phyloP scores from a whole-genome alignment of 139 green algal species.

The Chlamydomonas incerta region DNA sequence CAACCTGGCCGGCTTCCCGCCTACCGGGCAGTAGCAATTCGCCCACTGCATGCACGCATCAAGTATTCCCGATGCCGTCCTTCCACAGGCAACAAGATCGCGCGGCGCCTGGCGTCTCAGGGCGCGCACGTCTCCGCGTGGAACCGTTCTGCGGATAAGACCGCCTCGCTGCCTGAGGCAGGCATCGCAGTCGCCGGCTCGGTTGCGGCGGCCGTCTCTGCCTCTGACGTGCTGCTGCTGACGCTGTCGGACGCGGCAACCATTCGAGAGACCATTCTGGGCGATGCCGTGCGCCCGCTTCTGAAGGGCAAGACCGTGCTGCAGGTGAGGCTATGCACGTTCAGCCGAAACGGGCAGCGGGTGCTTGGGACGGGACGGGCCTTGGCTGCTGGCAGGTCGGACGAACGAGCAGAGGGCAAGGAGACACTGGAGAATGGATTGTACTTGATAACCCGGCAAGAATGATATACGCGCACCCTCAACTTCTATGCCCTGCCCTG shows the following conservation, averaged over 20 bases:
- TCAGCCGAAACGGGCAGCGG: no score
- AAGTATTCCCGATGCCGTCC: no score
- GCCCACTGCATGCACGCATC: no score
- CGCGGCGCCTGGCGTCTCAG: conserved; percentile 5
- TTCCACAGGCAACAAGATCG: conserved; percentile 38
- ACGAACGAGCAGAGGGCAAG: no score
- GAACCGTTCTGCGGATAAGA: conserved; percentile 3
- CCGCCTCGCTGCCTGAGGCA: conserved; percentile 1
- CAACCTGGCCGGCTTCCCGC: no score
- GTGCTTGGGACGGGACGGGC: no score
- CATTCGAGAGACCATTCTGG: background rate
- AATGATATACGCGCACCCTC: no score
- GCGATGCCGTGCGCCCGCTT: background rate
- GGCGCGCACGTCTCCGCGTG: background rate
- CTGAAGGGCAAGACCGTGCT: conserved; percentile 15
- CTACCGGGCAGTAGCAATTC: no score
- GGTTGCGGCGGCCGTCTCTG: background rate
- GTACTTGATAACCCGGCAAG: no score
- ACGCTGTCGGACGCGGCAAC: conserved; percentile 22
- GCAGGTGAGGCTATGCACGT: background rate
- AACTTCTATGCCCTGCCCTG: no score
- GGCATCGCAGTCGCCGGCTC: background rate
- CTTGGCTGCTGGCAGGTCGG: no score
- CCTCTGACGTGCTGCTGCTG: conserved; percentile 15
- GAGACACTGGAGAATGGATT: no score